A percentile compares a stretch with the other conserved stretches of the same genome.
Evolutionary conservation across 352 stramenopile species (phyloP).

Genomic region (Phytophthora fragariae): DNA sequence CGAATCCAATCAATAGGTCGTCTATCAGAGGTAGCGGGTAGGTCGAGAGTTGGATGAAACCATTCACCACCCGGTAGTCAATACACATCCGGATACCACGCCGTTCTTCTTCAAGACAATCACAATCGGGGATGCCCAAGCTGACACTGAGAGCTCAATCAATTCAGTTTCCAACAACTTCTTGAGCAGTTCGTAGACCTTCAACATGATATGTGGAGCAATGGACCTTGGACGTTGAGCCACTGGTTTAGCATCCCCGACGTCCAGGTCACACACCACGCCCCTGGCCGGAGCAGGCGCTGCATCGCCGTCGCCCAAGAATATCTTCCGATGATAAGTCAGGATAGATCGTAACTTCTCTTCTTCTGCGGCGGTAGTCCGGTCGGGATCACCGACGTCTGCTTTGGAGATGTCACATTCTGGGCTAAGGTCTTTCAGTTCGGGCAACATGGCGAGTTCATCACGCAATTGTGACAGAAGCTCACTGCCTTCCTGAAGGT

Average conservation of each 20-base stretch:
- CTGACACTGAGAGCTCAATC: background rate
- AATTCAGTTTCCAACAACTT: background rate
- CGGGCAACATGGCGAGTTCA: background rate
- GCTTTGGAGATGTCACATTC: constrained; percentile 1
- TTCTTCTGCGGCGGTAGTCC: background rate
- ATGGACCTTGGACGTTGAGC: background rate
- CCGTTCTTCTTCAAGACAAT: too few relatives aligned
- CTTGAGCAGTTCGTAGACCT: background rate
- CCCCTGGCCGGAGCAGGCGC: constrained; percentile 1
- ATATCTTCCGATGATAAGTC: constrained; percentile 2
- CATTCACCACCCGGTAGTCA: too few relatives aligned
- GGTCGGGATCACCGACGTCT: background rate
- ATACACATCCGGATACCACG: too few relatives aligned
- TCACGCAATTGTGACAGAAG: constrained; percentile 8
- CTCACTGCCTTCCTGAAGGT: constrained; percentile 6
- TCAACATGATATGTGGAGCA: background rate
- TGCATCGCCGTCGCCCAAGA: constrained; percentile 12
- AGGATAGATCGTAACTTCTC: background rate
- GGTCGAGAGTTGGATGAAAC: background rate
- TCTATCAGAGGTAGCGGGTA: constrained; percentile 14
- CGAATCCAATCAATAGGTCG: background rate
- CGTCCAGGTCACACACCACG: constrained; percentile 8
- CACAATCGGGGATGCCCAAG: background rate
- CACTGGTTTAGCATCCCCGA: background rate
- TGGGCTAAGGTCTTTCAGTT: constrained; percentile 1